A percentile compares a stretch with the other conserved stretches of the same genome.
Conservation (phyloP, 495 filamentous ascomycete species). For the Choiromyces venosus region DNA sequence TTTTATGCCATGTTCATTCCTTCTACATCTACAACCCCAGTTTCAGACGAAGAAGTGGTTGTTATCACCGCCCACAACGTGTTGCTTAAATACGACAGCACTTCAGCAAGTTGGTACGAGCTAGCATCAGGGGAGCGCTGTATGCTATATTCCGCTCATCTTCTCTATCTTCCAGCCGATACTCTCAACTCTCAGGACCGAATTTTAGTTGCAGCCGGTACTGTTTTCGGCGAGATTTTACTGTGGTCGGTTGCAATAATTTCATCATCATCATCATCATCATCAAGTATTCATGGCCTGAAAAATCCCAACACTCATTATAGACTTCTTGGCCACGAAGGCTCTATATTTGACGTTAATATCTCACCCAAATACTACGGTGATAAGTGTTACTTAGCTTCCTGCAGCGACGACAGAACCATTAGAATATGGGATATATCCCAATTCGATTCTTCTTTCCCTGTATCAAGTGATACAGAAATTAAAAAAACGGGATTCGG, state of each 20-base stretch:
- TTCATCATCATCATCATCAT: background rate
- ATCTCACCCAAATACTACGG: constrained; percentile 59
- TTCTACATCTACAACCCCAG: constrained; percentile 9
- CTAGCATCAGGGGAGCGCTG: constrained; percentile 68
- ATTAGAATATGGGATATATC: constrained; percentile 84
- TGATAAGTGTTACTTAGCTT: constrained; percentile 61
- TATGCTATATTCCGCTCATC: constrained; percentile 79
- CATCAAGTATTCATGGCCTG: background rate
- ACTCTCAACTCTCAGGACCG: constrained; percentile 48
- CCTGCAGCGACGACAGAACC: constrained; percentile 92
- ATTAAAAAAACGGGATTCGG: constrained; percentile 44
- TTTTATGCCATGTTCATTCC: constrained; percentile 61
- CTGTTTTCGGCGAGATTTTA: constrained; percentile 87
- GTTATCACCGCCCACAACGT: constrained; percentile 85
- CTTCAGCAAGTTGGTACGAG: constrained; percentile 30
- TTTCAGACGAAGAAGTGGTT: constrained; percentile 24
- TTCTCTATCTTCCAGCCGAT: constrained; percentile 39
- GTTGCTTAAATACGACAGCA: constrained; percentile 48
- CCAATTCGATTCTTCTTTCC: constrained; percentile 42
- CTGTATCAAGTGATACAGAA: constrained; percentile 41
- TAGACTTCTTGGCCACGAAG: constrained; percentile 82
- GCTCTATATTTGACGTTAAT: constrained; percentile 81
- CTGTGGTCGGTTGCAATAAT: constrained; percentile 67
- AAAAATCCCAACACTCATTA: constrained; percentile 51
- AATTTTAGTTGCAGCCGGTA: constrained; percentile 76